These are phyloP conservation scores for Diaporthe helianthi DNA, from an alignment of 2,329 filamentous ascomycete species.

Conservation along the genomic window DNA sequence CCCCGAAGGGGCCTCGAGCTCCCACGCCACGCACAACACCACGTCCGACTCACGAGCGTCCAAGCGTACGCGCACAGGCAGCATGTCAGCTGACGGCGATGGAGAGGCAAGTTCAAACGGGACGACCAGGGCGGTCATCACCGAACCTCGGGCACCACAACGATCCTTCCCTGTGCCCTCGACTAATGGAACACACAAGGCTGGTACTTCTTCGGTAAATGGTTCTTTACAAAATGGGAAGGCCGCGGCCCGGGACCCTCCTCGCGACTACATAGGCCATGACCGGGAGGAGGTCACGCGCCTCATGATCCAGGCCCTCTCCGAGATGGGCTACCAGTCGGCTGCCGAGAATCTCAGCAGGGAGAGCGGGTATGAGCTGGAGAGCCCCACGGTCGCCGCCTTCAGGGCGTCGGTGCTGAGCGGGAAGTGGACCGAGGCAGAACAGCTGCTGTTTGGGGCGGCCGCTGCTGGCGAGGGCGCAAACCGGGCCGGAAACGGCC, in stretches of 20 bases:
- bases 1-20: slow-evolving; percentile 32
- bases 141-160: slow-evolving; percentile 59
- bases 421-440: slow-evolving; percentile 86
- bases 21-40: slow-evolving; percentile 26
- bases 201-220: slow-evolving; percentile 54
- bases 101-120: slow-evolving; percentile 59
- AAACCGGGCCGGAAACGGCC: slow-evolving; percentile 56
- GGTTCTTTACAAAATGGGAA: slow-evolving; percentile 54
- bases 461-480: slow-evolving; percentile 44
- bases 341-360: slow-evolving; percentile 77
- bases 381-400: slow-evolving; percentile 83
- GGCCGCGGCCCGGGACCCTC: slow-evolving; percentile 31
- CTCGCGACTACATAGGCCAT: slow-evolving; percentile 75
- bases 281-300: slow-evolving; percentile 92
- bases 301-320: slow-evolving; percentile 88
- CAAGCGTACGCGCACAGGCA: slow-evolving; percentile 66
- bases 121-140: slow-evolving; percentile 58
- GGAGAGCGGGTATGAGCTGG: slow-evolving; percentile 87
- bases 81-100: slow-evolving; percentile 70
- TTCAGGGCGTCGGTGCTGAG: slow-evolving; percentile 82
- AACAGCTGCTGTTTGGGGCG: slow-evolving; percentile 74
- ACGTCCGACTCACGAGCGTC: slow-evolving; percentile 47
- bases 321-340: slow-evolving; percentile 83
- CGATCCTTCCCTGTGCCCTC: slow-evolving; percentile 48
- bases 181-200: slow-evolving; percentile 58